A percentile compares a stretch with the other conserved stretches of the same genome.
Conservation (phyloP, 1,284 basidiomycete species). For the Takashimella tepidaria region DNA sequence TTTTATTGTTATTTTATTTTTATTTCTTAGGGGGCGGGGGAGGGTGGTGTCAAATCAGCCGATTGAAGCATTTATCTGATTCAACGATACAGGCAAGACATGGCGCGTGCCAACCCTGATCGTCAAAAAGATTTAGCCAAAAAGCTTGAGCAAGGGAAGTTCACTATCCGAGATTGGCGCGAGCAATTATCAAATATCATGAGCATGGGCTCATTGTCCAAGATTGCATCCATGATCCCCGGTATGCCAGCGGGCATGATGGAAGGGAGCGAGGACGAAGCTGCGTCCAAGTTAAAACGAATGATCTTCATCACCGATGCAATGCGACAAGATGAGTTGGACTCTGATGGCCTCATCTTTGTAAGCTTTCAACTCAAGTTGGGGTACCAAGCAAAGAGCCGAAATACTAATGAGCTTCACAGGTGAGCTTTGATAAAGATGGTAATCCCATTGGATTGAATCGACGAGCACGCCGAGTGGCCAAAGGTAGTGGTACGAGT, state of each 20-base stretch:
- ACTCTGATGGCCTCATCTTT: constrained; percentile 90
- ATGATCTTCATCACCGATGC: constrained; percentile 99
- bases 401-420: not conserved
- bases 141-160: constrained; percentile 94
- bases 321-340: constrained; percentile 89
- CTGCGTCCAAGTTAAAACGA: constrained; percentile 77
- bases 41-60: no score
- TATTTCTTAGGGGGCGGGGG: no score
- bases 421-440: constrained; percentile 65
- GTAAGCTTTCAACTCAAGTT: constrained; percentile 55
- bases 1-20: no score
- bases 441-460: constrained; percentile 77
- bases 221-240: constrained; percentile 98
- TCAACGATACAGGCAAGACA: constrained; percentile 62
- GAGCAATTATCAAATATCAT: constrained; percentile 97
- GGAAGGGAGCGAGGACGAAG: constrained; percentile 85
- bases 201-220: constrained; percentile 98
- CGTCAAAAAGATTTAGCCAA: constrained; percentile 98
- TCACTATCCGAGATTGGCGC: constrained; percentile 94
- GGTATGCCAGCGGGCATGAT: constrained; percentile 87
- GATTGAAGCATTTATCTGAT: not conserved
- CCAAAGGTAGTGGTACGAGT: constrained; percentile 89
- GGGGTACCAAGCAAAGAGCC: not conserved
- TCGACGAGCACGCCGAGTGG: constrained; percentile 82
- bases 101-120: constrained; percentile 86